These are phyloP conservation scores for Haplographium delicatum DNA, from an alignment of 495 filamentous ascomycete genomes.

Conservation along the genomic window DNA sequence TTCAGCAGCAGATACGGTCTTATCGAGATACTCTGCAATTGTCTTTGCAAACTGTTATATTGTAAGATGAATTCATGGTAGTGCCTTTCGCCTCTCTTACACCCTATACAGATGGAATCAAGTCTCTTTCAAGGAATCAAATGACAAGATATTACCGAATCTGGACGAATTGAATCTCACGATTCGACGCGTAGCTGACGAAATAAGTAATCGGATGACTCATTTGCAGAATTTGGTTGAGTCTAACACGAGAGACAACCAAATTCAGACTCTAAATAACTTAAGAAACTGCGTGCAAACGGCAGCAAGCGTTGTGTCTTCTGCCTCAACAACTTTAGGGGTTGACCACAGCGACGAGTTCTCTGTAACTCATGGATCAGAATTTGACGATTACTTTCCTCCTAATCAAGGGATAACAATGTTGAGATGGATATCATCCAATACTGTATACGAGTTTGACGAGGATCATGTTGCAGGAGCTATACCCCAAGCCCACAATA, in stretches of 20 bases:
- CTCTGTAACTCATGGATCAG: slow-evolving; percentile 11
- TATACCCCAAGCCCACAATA: background rate
- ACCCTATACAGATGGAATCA: slow-evolving; percentile 13
- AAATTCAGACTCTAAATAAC: slow-evolving; percentile 5
- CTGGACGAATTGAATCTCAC: slow-evolving; percentile 13
- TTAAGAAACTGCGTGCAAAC: slow-evolving; percentile 17
- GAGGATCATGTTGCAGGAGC: background rate
- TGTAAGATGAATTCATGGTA: slow-evolving; percentile 2
- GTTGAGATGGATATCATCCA: slow-evolving; percentile 14
- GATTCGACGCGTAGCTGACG: slow-evolving; percentile 12
- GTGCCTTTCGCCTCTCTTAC: background rate
- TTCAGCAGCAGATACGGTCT: slow-evolving; percentile 10
- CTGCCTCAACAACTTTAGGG: slow-evolving; percentile 14
- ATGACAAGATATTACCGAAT: slow-evolving; percentile 17
- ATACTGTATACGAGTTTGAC: slow-evolving; percentile 18
- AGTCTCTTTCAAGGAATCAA: slow-evolving; percentile 19
- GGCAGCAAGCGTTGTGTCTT: slow-evolving; percentile 16
- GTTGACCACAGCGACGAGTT: background rate
- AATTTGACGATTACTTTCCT: slow-evolving; percentile 18
- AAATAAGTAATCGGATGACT: slow-evolving; percentile 11
- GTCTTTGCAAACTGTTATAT: slow-evolving; percentile 14
- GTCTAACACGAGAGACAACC: slow-evolving; percentile 2
- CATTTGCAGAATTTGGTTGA: slow-evolving; percentile 10
- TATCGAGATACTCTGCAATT: slow-evolving; percentile 11
- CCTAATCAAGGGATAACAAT: slow-evolving; percentile 15